These are phyloP conservation scores for Cyphellophora europaea DNA, from an alignment of 2,329 filamentous ascomycete genomes.

Conservation along the genomic window DNA sequence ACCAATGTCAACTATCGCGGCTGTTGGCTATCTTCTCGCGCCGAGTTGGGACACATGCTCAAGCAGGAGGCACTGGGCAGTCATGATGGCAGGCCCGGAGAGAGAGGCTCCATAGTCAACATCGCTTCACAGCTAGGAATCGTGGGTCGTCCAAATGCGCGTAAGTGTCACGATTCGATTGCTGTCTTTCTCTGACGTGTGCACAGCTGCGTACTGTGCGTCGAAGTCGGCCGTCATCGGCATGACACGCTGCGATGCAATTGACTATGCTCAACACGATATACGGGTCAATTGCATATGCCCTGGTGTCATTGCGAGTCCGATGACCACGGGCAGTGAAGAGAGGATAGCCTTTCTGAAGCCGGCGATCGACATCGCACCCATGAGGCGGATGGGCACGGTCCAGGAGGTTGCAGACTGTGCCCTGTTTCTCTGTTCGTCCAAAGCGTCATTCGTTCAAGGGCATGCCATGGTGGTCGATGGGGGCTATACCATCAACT, in stretches of 20 bases:
- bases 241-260: slow-evolving; percentile 30
- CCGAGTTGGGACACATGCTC: slow-evolving; percentile 37
- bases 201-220: slow-evolving; percentile 30
- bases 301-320: slow-evolving; percentile 38
- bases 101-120: slow-evolving; percentile 42
- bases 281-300: slow-evolving; percentile 31
- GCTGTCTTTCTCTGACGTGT: too few species aligned
- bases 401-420: slow-evolving; percentile 41
- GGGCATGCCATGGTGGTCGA: slow-evolving; percentile 45
- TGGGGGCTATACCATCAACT: slow-evolving; percentile 35
- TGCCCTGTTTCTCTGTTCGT: slow-evolving; percentile 41
- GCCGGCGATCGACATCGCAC: slow-evolving; percentile 37
- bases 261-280: slow-evolving; percentile 21
- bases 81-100: slow-evolving; percentile 24
- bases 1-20: slow-evolving; percentile 48
- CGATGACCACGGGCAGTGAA: slow-evolving; percentile 33
- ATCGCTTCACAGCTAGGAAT: slow-evolving; percentile 45
- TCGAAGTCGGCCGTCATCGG: slow-evolving; percentile 35
- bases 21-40: slow-evolving; percentile 38
- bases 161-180: too few species aligned
- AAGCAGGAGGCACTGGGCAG: slow-evolving; percentile 32
- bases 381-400: slow-evolving; percentile 43
- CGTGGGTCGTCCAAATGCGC: slow-evolving; percentile 35
- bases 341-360: slow-evolving; percentile 31
- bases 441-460: slow-evolving; percentile 41